Percentiles rank a stretch among this genome's conserved stretches.
phyloP scores from a whole-genome alignment of 2,329 filamentous ascomycete genomes.

The Fusarium nodosum region DNA sequence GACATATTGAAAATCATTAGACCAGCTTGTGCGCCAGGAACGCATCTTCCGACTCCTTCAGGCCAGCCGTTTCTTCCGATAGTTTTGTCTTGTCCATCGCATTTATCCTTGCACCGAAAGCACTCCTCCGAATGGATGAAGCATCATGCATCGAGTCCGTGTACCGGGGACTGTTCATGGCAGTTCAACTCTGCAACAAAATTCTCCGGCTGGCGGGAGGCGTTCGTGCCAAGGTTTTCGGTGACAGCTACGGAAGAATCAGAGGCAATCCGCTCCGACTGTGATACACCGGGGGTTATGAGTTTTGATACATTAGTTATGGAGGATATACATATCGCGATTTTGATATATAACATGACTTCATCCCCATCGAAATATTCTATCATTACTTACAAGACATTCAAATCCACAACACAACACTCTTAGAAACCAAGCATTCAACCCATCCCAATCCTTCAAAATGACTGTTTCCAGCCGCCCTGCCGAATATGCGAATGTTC shows the following conservation, averaged over 20 bases:
- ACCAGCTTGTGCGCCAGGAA: no score
- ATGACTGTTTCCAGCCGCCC: not conserved
- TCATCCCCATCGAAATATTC: not conserved
- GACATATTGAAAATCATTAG: no score
- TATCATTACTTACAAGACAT: not conserved
- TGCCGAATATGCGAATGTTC: not conserved
- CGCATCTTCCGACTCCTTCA: no score
- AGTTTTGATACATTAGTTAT: not conserved
- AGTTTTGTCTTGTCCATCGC: not conserved
- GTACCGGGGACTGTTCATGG: no score
- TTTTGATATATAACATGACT: not conserved
- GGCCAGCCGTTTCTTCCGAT: no score
- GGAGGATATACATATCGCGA: rapidly evolving
- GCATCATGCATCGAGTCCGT: not conserved
- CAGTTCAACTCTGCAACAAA: not conserved
- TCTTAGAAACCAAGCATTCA: rapidly evolving
- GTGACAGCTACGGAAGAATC: not conserved
- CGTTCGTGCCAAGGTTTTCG: not conserved
- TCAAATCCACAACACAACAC: not conserved
- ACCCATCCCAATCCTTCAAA: not conserved
- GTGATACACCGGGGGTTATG: not conserved
- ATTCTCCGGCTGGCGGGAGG: not conserved
- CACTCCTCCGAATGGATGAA: not conserved
- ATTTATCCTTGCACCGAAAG: not conserved
- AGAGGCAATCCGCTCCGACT: not conserved